These are phyloP conservation scores for Vaccinium corymbosum DNA, from an alignment of 148 eudicot genomes.

Conservation along the genomic window DNA sequence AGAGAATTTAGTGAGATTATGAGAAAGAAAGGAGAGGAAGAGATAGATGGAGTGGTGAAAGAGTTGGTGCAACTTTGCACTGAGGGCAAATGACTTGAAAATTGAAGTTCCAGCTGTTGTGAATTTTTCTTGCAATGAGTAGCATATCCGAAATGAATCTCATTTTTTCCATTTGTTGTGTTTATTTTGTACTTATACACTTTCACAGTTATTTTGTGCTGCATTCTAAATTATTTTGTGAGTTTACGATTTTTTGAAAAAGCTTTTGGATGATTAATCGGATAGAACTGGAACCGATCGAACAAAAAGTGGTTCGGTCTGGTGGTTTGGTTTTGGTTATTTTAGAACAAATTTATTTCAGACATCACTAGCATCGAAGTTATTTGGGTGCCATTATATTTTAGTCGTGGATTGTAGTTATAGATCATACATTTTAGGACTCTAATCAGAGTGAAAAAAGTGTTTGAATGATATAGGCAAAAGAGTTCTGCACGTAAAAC, in stretches of 20 bases:
- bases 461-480: no score
- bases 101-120: not conserved
- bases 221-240: no score
- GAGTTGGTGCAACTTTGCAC: not conserved
- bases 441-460: not conserved
- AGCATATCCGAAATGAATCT: not conserved
- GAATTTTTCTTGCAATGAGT: not conserved
- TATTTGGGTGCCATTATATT: not conserved
- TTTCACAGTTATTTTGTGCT: no score
- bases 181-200: not conserved
- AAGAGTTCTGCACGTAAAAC: no score
- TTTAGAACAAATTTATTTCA: no score
- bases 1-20: constrained; percentile 2
- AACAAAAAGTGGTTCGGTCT: no score
- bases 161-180: not conserved
- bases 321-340: not conserved
- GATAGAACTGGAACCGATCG: no score
- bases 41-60: not conserved
- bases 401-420: not conserved
- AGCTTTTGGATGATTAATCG: not conserved
- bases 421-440: not conserved
- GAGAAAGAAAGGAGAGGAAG: not conserved
- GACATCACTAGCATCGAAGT: not conserved
- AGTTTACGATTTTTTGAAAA: no score
- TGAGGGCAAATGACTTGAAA: not conserved